phyloP scores from a whole-genome alignment of 2,329 filamentous ascomycete species.

The Pestalotiopsis sp. region DNA sequence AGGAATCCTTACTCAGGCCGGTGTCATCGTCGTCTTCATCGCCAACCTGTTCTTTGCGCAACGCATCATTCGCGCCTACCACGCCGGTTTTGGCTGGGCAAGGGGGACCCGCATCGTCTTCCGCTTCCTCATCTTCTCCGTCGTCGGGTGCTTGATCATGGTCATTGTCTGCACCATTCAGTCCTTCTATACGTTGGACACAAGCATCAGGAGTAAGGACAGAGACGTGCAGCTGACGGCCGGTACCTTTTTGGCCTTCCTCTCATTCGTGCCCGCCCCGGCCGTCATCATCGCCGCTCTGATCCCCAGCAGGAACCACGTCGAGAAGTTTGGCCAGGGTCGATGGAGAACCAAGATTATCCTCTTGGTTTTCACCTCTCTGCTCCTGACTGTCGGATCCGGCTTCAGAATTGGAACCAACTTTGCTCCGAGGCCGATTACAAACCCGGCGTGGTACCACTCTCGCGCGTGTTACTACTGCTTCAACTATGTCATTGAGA shows the following conservation, averaged over 20 bases:
- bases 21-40: constrained; percentile 36
- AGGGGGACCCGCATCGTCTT: constrained; percentile 26
- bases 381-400: constrained; percentile 58
- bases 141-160: constrained; percentile 31
- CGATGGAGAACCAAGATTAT: constrained; percentile 54
- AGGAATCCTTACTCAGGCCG: constrained; percentile 38
- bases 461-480: constrained; percentile 64
- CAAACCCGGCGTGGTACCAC: constrained; percentile 58
- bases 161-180: constrained; percentile 33
- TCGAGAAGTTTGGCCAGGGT: constrained; percentile 58
- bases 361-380: constrained; percentile 51
- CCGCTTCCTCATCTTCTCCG: constrained; percentile 29
- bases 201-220: constrained; percentile 19
- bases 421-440: constrained; percentile 45
- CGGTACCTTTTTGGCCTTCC: constrained; percentile 29
- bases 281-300: constrained; percentile 11
- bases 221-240: constrained; percentile 31
- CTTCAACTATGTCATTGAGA: constrained; percentile 64
- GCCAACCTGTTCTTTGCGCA: constrained; percentile 42
- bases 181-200: constrained; percentile 30
- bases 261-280: constrained; percentile 37
- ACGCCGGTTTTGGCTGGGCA: constrained; percentile 38
- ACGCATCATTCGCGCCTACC: constrained; percentile 39
- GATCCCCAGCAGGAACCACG: constrained; percentile 30
- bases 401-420: constrained; percentile 55